Conservation (phyloP, 2,329 filamentous ascomycete genomes). For the Erysiphe neolycopersici region DNA sequence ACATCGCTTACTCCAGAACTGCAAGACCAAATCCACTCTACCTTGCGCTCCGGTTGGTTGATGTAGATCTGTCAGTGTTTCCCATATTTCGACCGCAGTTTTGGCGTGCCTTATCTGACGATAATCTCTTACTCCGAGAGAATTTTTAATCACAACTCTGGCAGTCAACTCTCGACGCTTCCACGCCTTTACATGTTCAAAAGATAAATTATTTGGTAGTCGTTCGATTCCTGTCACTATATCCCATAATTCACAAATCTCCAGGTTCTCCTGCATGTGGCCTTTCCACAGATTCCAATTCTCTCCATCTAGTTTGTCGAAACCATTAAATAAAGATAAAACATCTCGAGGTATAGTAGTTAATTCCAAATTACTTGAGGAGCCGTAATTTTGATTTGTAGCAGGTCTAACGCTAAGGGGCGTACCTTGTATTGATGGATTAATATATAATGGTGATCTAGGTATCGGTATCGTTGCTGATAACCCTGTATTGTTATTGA, state of each 20-base stretch:
- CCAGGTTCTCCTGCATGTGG: background rate
- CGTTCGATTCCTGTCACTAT: background rate
- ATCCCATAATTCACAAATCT: background rate
- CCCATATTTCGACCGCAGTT: background rate
- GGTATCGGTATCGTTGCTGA: background rate
- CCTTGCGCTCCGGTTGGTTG: background rate
- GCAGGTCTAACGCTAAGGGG: background rate
- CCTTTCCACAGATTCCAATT: background rate
- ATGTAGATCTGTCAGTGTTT: background rate
- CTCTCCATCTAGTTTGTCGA: background rate
- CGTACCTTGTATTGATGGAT: background rate
- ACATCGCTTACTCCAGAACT: background rate
- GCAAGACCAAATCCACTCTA: background rate
- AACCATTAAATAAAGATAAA: background rate
- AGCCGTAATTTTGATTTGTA: background rate
- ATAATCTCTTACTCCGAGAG: background rate
- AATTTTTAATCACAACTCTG: constrained; percentile 1
- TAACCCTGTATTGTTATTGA: too few species aligned
- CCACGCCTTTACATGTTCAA: too few species aligned
- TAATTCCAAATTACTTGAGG: background rate
- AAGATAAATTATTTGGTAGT: too few species aligned
- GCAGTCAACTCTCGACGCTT: background rate
- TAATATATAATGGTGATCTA: background rate
- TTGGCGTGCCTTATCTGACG: background rate
- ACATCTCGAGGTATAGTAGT: background rate